Evolutionary conservation across 164 flowering plant genomes (phyloP).

Genomic region (Berberis vulgaris): DNA sequence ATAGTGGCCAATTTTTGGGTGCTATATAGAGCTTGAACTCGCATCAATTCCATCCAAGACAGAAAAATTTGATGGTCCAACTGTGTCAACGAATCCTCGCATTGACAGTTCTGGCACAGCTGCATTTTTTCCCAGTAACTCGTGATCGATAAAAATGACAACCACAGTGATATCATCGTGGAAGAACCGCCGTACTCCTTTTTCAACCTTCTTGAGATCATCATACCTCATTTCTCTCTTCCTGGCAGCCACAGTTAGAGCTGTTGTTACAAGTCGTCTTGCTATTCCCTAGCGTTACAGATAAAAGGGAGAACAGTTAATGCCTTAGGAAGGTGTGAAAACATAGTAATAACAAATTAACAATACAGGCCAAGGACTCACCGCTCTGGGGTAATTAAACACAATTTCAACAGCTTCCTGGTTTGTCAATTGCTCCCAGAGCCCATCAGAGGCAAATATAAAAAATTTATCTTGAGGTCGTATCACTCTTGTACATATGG

Average conservation of each 20-base stretch:
- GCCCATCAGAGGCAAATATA: conserved; percentile 90
- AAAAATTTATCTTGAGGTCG: conserved; percentile 51
- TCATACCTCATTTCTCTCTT: conserved; percentile 44
- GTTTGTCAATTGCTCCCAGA: conserved; percentile 74
- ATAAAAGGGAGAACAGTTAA: background rate
- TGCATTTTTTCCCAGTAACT: conserved; percentile 12
- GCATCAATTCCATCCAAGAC: conserved; percentile 21
- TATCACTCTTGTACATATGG: conserved; percentile 32
- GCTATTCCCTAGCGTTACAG: conserved; percentile 53
- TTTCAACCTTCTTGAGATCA: conserved; percentile 42
- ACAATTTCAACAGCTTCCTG: conserved; percentile 74
- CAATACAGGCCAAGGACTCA: conserved; percentile 19
- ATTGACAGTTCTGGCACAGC: conserved; percentile 41
- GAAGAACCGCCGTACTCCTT: conserved; percentile 40
- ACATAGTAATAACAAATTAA: background rate
- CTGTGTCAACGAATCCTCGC: conserved; percentile 37
- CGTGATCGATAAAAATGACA: conserved; percentile 62
- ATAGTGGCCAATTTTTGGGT: too few relatives aligned
- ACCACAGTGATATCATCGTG: conserved; percentile 85
- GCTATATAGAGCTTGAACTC: too few relatives aligned
- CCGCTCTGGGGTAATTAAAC: conserved; percentile 42
- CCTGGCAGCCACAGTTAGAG: conserved; percentile 50
- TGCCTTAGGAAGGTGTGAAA: background rate
- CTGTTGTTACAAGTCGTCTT: conserved; percentile 44
- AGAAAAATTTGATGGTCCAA: conserved; percentile 43